Base-by-base conservation (phyloP, 2,329 filamentous ascomycete genomes). In the Akanthomyces muscarius region DNA sequence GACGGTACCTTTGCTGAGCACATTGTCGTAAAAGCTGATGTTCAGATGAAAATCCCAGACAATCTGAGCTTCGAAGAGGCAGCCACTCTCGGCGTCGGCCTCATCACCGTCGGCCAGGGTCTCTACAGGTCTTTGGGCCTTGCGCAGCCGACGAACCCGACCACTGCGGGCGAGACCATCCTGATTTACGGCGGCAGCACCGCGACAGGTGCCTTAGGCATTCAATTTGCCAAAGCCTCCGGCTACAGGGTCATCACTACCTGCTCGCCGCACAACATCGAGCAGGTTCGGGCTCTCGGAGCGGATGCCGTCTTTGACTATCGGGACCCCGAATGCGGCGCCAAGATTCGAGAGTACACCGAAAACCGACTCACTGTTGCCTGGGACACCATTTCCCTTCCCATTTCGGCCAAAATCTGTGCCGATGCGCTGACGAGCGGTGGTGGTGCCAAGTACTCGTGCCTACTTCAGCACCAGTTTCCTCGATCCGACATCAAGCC, bases 141-240 rank as follows among this genome's bases (percentile, higher is more conserved):
- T 0, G 76, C 78, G 0, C 70, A 83, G 2, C 76, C 1, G 68
- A 28, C 28, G 28, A 28, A 28, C 28, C 28, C 28, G 28, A 28
- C 28, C 28, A 28, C 28, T 6, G 28, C 28, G 28, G 28, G 28
- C 28, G 28, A 28, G 28, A 28, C 28, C 3, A 28, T 80, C 53
- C 67, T 80, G 4, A 76, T 78, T 64, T 78, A 79, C 57, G 78
- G 76, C 55, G 77, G 75, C n/a, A 80, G 81, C 69, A 85, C 80
- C 18, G 83, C 82, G 6, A 84, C 83, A 1, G 80, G 79, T 73
- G 80, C 84, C 63, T 81, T 83, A 64, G 76, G 72, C 21, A 75
- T 79, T 66, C 76, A 78, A 67, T 75, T 68, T 65, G 74, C 75
- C 62, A 75, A 74, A 66, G 67, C 71, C 5, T 76, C 75, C 2